Evolutionary conservation across 495 filamentous ascomycete genomes (phyloP).

Genomic region (Usnea hakonensis): DNA sequence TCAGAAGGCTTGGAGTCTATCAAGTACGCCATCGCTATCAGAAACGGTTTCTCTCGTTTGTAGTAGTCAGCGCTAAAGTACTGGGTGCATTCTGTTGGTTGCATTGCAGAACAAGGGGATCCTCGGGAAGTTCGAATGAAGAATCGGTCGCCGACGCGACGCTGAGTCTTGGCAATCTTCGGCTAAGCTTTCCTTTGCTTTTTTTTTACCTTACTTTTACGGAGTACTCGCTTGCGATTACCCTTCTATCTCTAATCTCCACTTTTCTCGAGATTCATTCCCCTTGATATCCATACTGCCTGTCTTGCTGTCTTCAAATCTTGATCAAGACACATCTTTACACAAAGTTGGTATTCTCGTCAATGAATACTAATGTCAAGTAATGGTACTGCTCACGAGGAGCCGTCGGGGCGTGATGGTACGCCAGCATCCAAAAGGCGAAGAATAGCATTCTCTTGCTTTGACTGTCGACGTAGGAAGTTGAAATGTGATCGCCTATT

Average conservation of each 20-base stretch:
- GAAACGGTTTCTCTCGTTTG: too few species aligned
- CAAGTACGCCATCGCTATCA: not conserved
- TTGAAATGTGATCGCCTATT: constrained; percentile 31
- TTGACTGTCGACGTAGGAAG: constrained; percentile 33
- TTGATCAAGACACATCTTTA: not conserved
- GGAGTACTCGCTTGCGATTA: too few species aligned
- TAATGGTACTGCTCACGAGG: constrained; percentile 8
- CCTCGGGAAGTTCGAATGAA: too few species aligned
- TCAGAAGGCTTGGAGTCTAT: not conserved
- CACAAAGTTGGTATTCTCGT: not conserved
- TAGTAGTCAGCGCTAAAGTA: too few species aligned
- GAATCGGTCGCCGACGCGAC: too few species aligned
- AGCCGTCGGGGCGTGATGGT: constrained; percentile 4
- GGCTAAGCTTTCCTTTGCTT: too few species aligned
- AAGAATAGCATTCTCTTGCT: constrained; percentile 29
- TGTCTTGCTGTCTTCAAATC: not conserved
- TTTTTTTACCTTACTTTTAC: too few species aligned
- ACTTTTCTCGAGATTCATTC: not conserved
- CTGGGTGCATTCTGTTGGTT: too few species aligned
- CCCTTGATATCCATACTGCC: not conserved
- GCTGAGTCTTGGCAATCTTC: too few species aligned
- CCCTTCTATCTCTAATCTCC: not conserved
- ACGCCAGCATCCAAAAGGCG: constrained; percentile 15
- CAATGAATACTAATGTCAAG: not conserved
- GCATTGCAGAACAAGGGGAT: too few species aligned